phyloP scores from a whole-genome alignment of 2,329 filamentous ascomycete species.

The Pseudogymnoascus sp. region DNA sequence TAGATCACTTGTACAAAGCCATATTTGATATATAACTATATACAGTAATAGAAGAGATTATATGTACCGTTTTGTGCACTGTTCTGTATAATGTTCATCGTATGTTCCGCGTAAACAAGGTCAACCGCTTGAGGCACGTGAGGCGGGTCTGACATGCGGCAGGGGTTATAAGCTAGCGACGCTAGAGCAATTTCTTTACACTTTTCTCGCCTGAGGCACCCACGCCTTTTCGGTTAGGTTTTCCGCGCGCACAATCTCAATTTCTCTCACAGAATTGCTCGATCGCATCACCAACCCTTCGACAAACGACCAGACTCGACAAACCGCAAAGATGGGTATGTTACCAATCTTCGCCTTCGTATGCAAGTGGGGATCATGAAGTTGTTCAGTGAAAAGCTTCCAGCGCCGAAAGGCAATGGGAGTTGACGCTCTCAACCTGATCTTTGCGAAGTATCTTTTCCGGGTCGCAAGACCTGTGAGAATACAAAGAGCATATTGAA shows the following conservation, averaged over 20 bases:
- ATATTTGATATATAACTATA: conserved; percentile 3
- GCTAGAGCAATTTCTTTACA: background rate
- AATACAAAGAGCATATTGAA: conserved; percentile 53
- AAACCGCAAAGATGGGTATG: conserved; percentile 31
- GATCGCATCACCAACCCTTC: conserved; percentile 8
- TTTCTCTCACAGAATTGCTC: conserved; percentile 14
- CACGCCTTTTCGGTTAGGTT: background rate
- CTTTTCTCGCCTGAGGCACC: background rate
- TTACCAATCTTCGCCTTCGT: conserved; percentile 28
- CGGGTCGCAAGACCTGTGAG: conserved; percentile 26
- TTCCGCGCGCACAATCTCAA: conserved; percentile 1
- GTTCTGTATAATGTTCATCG: background rate
- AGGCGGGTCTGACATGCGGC: background rate
- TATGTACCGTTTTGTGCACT: background rate
- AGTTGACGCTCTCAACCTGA: conserved; percentile 11
- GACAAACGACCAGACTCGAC: conserved; percentile 22
- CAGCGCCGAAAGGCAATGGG: background rate
- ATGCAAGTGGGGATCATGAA: conserved; percentile 28
- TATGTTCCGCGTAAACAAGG: background rate
- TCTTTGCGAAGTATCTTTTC: conserved; percentile 26
- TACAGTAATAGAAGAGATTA: conserved; percentile 9
- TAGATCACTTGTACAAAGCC: conserved; percentile 8
- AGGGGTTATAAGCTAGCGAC: background rate
- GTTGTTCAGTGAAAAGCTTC: conserved; percentile 16
- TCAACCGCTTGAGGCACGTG: background rate